These are phyloP conservation scores for Aspergillus sparsus DNA, from an alignment of 495 filamentous ascomycete genomes.

Conservation along the genomic window DNA sequence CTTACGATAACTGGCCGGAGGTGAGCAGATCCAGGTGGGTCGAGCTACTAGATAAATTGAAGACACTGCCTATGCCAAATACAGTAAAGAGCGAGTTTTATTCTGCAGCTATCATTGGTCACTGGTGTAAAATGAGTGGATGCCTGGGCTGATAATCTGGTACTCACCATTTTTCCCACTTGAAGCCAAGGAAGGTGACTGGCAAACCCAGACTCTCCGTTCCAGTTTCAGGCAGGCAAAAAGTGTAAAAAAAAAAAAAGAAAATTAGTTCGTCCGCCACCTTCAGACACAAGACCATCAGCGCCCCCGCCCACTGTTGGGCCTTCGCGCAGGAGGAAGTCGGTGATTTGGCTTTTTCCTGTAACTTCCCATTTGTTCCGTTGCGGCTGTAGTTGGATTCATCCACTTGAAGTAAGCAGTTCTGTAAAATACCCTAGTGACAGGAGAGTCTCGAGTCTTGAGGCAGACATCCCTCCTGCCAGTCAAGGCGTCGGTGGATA, in stretches of 20 bases:
- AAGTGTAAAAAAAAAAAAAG: constrained; percentile 17
- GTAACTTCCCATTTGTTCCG: neutral
- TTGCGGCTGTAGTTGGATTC: constrained; percentile 22
- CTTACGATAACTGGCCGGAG: constrained; percentile 19
- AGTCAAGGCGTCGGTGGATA: neutral
- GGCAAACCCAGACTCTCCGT: constrained; percentile 15
- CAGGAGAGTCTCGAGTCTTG: neutral
- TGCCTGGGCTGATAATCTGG: constrained; percentile 26
- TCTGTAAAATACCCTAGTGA: constrained; percentile 5
- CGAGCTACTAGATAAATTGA: neutral
- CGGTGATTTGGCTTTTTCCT: constrained; percentile 2
- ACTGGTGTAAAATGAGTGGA: constrained; percentile 14
- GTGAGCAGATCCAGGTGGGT: constrained; percentile 19
- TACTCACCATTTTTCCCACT: constrained; percentile 19
- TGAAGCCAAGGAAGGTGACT: constrained; percentile 14
- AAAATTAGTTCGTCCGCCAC: constrained; percentile 26
- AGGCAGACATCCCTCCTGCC: neutral
- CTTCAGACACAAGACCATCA: constrained; percentile 1
- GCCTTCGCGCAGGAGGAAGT: constrained; percentile 26
- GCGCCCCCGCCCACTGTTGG: constrained; percentile 27
- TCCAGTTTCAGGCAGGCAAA: constrained; percentile 18
- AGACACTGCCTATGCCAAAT: constrained; percentile 24
- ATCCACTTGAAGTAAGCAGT: constrained; percentile 13
- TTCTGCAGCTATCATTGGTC: constrained; percentile 17
- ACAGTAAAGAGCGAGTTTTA: constrained; percentile 12